Evolutionary conservation across 2,329 filamentous ascomycete genomes (phyloP).

Genomic region (Elsinoe ampelina): DNA sequence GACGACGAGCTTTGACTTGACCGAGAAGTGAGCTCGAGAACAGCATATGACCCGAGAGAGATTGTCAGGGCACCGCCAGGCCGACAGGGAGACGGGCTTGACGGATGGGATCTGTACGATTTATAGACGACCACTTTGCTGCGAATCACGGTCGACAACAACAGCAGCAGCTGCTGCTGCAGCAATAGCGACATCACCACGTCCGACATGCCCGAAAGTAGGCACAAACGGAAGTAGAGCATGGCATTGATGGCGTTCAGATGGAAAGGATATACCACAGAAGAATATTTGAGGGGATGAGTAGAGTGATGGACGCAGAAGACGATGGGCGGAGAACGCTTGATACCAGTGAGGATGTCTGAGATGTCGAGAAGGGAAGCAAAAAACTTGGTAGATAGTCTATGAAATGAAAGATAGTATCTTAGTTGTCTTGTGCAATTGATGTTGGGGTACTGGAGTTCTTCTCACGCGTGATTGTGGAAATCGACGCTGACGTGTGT

Average conservation of each 20-base stretch:
- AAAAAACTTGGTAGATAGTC: slow-evolving; percentile 1
- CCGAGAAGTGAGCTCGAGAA: slow-evolving; percentile 31
- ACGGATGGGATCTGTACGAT: slow-evolving; percentile 60
- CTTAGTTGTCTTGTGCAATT: background rate
- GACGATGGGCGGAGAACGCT: background rate
- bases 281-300: background rate
- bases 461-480: too few relatives aligned
- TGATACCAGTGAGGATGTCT: background rate
- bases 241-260: slow-evolving; percentile 1
- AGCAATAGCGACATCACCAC: background rate
- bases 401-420: background rate
- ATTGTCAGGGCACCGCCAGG: slow-evolving; percentile 7
- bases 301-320: background rate
- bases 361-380: background rate
- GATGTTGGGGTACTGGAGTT: background rate
- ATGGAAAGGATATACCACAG: slow-evolving; percentile 6
- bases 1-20: slow-evolving; percentile 75
- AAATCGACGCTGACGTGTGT: too few relatives aligned
- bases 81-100: slow-evolving; percentile 31
- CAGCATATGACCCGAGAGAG: slow-evolving; percentile 21
- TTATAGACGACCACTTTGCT: slow-evolving; percentile 26
- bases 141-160: background rate
- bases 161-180: too few relatives aligned
- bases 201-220: background rate
- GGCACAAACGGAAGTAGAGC: background rate